Evolutionary conservation across 2,329 filamentous ascomycete species (phyloP).

Genomic region (Neoscytalidium dimidiatum): DNA sequence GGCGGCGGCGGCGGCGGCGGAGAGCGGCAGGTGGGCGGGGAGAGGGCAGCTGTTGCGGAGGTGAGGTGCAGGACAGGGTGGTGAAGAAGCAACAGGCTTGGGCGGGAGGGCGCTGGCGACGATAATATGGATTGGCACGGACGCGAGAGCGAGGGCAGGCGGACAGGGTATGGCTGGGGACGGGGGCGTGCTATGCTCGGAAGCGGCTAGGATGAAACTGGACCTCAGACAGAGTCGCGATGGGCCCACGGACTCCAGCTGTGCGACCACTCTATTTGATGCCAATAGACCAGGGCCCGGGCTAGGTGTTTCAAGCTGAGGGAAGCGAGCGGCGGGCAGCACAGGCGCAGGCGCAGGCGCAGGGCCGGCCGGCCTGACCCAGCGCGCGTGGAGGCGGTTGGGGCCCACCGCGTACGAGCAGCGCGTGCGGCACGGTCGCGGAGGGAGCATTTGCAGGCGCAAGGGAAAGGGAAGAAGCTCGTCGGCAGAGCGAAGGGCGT

Average conservation of each 20-base stretch:
- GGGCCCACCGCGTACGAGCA: conserved; percentile 16
- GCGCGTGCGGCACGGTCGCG: conserved; percentile 7
- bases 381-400: not conserved
- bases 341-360: not conserved
- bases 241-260: conserved; percentile 18
- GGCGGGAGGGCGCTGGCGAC: conserved; percentile 14
- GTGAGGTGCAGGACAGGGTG: conserved; percentile 10
- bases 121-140: conserved; percentile 18
- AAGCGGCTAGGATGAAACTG: conserved; percentile 15
- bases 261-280: conserved; percentile 16
- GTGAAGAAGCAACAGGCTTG: conserved; percentile 17
- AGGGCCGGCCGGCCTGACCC: conserved; percentile 5
- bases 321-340: conserved; percentile 14
- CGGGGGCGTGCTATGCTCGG: conserved; percentile 12
- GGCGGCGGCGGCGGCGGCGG: not conserved
- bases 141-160: conserved; percentile 16
- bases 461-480: no score
- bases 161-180: conserved; percentile 6
- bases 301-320: conserved; percentile 18
- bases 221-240: conserved; percentile 16
- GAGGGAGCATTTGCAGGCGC: not conserved
- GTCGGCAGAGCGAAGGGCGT: no score
- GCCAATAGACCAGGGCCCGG: conserved; percentile 16
- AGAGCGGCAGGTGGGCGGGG: conserved; percentile 20
- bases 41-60: conserved; percentile 17